Evolutionary conservation across 768 basidiomycete genomes (phyloP).

Genomic region (Calocybe gangraenosa): DNA sequence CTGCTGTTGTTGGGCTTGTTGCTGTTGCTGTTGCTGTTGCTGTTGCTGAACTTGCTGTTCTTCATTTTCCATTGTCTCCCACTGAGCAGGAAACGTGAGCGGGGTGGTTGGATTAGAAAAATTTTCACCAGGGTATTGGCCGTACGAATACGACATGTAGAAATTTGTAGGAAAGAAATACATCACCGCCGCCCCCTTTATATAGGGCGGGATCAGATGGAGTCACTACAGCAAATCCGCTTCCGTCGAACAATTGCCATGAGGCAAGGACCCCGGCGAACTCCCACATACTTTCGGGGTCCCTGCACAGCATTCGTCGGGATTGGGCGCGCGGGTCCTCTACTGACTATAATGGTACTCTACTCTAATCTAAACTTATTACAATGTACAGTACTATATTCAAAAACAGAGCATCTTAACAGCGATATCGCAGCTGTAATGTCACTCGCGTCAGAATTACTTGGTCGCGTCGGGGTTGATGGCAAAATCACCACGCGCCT

Average conservation of each 20-base stretch:
- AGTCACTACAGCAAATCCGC: constrained; percentile 25
- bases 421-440: background rate
- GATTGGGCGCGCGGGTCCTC: constrained; percentile 16
- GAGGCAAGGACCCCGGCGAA: constrained; percentile 23
- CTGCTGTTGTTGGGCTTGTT: constrained; percentile 14
- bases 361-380: no score
- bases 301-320: constrained; percentile 29
- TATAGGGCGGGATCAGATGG: constrained; percentile 30
- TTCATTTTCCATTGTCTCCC: constrained; percentile 39
- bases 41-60: constrained; percentile 33
- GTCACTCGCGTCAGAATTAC: constrained; percentile 11
- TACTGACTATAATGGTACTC: no score
- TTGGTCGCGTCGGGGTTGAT: constrained; percentile 14
- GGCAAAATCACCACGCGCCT: constrained; percentile 21
- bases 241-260: constrained; percentile 33
- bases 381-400: no score
- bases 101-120: constrained; percentile 48
- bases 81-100: constrained; percentile 30
- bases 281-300: constrained; percentile 17
- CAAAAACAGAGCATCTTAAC: no score
- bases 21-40: constrained; percentile 20
- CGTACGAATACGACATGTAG: constrained; percentile 47
- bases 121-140: constrained; percentile 41
- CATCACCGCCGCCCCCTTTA: constrained; percentile 19
- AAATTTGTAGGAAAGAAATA: constrained; percentile 22